These are phyloP conservation scores for Ophiostoma sp. DNA, from an alignment of 2,329 filamentous ascomycete genomes.

Conservation along the genomic window DNA sequence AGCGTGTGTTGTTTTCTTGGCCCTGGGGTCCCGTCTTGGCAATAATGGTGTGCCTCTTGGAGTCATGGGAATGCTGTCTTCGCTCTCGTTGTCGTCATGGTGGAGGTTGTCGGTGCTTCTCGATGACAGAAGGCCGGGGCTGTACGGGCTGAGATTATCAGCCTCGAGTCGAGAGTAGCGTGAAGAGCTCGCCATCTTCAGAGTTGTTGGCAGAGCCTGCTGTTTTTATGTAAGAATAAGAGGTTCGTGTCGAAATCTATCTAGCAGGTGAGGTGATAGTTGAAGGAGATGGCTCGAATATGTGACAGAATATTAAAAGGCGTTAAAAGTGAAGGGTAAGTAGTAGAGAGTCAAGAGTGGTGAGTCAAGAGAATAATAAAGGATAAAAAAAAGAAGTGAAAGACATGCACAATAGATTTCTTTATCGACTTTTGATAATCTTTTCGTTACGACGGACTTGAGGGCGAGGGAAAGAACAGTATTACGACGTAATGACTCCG, in stretches of 20 bases:
- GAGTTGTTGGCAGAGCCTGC: background rate
- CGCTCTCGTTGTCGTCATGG: conserved; percentile 19
- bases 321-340: background rate
- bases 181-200: background rate
- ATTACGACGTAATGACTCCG: background rate
- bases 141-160: background rate
- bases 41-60: background rate
- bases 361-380: background rate
- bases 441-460: background rate
- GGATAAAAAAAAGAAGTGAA: background rate
- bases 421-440: background rate
- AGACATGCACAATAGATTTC: background rate
- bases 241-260: background rate
- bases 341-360: background rate
- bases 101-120: conserved; percentile 2
- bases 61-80: conserved; percentile 20
- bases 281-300: background rate
- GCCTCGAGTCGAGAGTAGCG: background rate
- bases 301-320: background rate
- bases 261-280: background rate
- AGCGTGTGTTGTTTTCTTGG: background rate
- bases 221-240: background rate
- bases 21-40: background rate
- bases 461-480: background rate
- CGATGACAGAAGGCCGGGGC: background rate